Evolutionary conservation across 257 asterid genomes (phyloP).

Genomic region (Lycium barbarum): DNA sequence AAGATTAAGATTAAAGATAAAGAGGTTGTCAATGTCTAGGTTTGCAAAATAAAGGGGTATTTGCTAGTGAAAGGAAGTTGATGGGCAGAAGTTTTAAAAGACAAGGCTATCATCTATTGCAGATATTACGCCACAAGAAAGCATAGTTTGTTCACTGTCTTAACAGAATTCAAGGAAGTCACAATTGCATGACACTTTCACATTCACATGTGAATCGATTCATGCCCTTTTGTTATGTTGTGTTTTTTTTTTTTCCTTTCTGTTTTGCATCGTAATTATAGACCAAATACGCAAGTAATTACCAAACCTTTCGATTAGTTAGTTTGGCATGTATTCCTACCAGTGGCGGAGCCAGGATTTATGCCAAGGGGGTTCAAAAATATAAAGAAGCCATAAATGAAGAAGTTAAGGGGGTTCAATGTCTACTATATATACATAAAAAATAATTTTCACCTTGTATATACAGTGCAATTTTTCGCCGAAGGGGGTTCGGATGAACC

Average conservation of each 20-base stretch:
- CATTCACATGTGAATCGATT: too few relatives aligned
- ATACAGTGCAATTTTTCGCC: too few relatives aligned
- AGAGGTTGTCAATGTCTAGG: neutral
- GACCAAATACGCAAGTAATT: conserved; percentile 30
- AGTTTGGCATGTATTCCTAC: conserved; percentile 20
- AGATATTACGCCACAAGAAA: conserved; percentile 48
- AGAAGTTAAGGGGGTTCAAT: too few relatives aligned
- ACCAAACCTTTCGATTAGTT: conserved; percentile 6
- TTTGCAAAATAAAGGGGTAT: neutral
- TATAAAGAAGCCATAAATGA: too few relatives aligned
- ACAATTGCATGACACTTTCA: conserved; percentile 40
- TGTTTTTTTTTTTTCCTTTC: conserved; percentile 20
- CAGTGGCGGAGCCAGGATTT: too few relatives aligned
- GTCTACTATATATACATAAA: too few relatives aligned
- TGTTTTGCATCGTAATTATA: conserved; percentile 33
- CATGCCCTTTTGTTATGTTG: too few relatives aligned
- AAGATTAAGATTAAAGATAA: neutral
- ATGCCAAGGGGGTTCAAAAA: too few relatives aligned
- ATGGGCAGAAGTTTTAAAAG: conserved; percentile 27
- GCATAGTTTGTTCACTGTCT: conserved; percentile 36
- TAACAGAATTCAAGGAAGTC: conserved; percentile 45
- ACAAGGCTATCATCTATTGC: conserved; percentile 34
- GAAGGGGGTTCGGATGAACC: too few relatives aligned
- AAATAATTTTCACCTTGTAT: too few relatives aligned
- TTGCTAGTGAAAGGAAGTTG: neutral